Conservation (phyloP, 495 filamentous ascomycete species). For the Penicillium lividum region DNA sequence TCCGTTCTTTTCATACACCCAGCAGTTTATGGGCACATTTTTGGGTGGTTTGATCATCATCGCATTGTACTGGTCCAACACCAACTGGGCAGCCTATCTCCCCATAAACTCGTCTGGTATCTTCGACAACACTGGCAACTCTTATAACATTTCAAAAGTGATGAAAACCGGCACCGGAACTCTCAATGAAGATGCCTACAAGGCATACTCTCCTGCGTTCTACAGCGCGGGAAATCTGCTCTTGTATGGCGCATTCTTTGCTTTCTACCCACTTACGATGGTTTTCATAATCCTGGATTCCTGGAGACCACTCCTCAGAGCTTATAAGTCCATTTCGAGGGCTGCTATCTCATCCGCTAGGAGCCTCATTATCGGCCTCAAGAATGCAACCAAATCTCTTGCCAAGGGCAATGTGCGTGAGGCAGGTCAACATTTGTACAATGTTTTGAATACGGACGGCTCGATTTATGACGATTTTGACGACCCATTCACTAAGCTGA, state of each 20-base stretch:
- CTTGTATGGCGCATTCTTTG: slow-evolving; percentile 1
- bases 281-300: not conserved
- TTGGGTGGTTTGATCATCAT: slow-evolving; percentile 4
- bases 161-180: not conserved
- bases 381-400: not conserved
- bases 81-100: not conserved
- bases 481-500: slow-evolving; percentile 1
- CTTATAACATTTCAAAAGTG: not conserved
- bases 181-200: not conserved
- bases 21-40: not conserved
- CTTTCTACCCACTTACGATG: slow-evolving; percentile 4
- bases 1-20: not conserved
- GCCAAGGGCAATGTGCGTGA: slow-evolving; percentile 1
- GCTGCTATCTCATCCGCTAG: not conserved
- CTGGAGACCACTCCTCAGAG: not conserved
- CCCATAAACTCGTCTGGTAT: not conserved
- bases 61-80: slow-evolving; percentile 4
- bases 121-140: not conserved
- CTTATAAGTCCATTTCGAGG: not conserved
- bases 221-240: not conserved
- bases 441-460: not conserved
- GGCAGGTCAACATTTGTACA: not conserved
- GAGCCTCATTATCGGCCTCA: not conserved
- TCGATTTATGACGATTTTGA: slow-evolving; percentile 1
- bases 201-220: slow-evolving; percentile 1